Percentiles rank a stretch among this genome's conserved stretches.
phyloP scores from a whole-genome alignment of 2,329 filamentous ascomycete species.

The Cordyceps farinosa region DNA sequence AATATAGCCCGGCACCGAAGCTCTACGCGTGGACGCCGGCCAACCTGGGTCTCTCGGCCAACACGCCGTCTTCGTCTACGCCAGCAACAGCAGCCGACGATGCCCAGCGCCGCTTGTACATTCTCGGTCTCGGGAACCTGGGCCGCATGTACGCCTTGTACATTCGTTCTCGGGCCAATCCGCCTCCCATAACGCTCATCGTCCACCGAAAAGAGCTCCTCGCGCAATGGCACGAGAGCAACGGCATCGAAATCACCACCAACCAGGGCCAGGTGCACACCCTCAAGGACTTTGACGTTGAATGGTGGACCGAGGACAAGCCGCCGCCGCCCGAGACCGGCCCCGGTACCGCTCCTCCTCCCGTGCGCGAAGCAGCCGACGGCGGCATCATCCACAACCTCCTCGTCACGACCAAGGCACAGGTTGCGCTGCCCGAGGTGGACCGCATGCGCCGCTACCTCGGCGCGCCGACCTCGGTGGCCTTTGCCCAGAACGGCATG shows the following conservation, averaged over 20 bases:
- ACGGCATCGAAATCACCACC: constrained; percentile 44
- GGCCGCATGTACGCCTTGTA: constrained; percentile 68
- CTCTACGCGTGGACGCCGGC: constrained; percentile 36
- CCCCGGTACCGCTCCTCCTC: constrained; percentile 6
- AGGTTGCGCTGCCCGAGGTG: constrained; percentile 60
- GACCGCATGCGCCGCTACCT: constrained; percentile 59
- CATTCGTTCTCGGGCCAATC: constrained; percentile 55
- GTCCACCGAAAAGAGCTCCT: constrained; percentile 59
- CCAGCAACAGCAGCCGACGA: constrained; percentile 12
- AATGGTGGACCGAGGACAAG: constrained; percentile 51
- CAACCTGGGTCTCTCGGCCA: constrained; percentile 25
- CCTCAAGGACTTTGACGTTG: constrained; percentile 44
- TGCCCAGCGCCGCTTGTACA: constrained; percentile 57
- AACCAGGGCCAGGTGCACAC: constrained; percentile 31
- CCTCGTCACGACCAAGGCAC: constrained; percentile 74
- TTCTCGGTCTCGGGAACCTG: constrained; percentile 78
- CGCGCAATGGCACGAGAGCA: constrained; percentile 42
- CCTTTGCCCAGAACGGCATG: constrained; percentile 87
- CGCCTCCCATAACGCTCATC: constrained; percentile 76
- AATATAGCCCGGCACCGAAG: constrained; percentile 28
- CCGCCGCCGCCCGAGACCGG: constrained; percentile 30
- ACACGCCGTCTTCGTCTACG: not conserved
- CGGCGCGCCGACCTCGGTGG: constrained; percentile 64
- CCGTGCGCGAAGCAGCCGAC: constrained; percentile 38
- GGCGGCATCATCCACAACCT: constrained; percentile 61